Base-by-base conservation (phyloP, 257 asterid genomes). In the Parsonsia alboflavescens region DNA sequence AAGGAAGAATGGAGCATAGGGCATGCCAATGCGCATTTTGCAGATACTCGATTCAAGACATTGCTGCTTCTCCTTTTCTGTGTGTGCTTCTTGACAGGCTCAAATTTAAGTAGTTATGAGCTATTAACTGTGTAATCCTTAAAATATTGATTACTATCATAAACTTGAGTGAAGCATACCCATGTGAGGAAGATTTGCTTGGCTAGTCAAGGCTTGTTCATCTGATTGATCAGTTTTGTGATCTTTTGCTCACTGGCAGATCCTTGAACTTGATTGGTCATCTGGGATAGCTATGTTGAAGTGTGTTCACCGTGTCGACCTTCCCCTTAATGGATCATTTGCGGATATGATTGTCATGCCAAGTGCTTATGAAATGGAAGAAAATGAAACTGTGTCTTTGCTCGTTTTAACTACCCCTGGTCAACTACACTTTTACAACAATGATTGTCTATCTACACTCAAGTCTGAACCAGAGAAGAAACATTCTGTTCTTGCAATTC, bases 241-340 rank as follows among this genome's bases (percentile, higher is more conserved):
- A 58, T 16, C 24, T 62, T 56, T 71, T 66, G 15, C 41, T 36
- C 28, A 19, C 72, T 56, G 66, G 82, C 98, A 95, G 99, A 87
- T 95, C 78, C 92, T 95, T 22, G 89, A 89, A 83, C 95, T 95
- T 80, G 93, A 95, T 81, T 95, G 99, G 98, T 95, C 99, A 73
- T 89, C 89, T 65, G 97, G 98, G 68, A 83, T 92, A 78, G 80
- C 89, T 78, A 87, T 81, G 76, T 69, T 95, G 88, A 92, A 92
- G 86, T 92, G 97, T 79, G 73, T 86, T 30, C 89, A 82, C 70
- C 96, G 96, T 67, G 81, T 95, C 83, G 97, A 95, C 88, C 97
- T 92, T 80, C 87, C 87, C 56, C 96, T 95, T 78, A 82, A 79
- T 82, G 97, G 98, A 75, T 88, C 97, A 74, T 95, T 92, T 83